Base-by-base conservation (phyloP, 2,329 filamentous ascomycete genomes). In the Juglanconis juglandina region DNA sequence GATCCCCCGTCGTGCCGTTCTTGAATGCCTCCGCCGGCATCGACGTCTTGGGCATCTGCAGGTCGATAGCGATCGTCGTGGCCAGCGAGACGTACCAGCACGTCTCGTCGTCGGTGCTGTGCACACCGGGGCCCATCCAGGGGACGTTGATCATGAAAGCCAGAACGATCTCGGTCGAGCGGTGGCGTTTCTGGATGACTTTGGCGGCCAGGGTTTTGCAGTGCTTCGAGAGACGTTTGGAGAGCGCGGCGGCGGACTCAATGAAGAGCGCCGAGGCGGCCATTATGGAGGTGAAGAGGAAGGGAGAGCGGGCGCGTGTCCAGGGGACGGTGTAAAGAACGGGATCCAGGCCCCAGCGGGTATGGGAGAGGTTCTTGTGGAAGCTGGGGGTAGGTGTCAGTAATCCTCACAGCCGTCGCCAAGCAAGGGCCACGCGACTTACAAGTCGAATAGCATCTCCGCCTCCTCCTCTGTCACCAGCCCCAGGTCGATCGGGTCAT, bases 101-200 rank as follows among this genome's bases (percentile, higher is more conserved):
- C 0, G 88, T 90, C 66, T 90, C 88, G 62, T 91, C 88, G 64
- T 91, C 88, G 9, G 86, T 86, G 70, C 85, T 87, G 67, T 88
- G 85, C 61, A 82, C 76, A 2, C 86, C 86, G 1, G 86, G 86
- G 35, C 84, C 84, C 81, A 91, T 90, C 88, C 88, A 91, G 0
- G 88, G 88, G 6, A 91, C 82, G 63, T 90, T 90, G 37, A 90
- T 81, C 84, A 91, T 88, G 68, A 91, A 91, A 0, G 86, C 88
- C 1, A 91, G 75, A 0, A 91, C 85, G 59, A 91, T 90, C 69
- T 91, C 88, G 5, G 90, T 87, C 0, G 88, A 91, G 59, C 87
- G 82, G 67, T 86, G 82, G 2, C 87, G 83, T 50, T 82, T 80
- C 0, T 79, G 74, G 53, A 88, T 85, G 48, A 91, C 81, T 34